Evolutionary conservation across 148 eudicot genomes (phyloP), one percentile per base, ranked within the genome.

Genomic region (Cornus kousa): DNA sequence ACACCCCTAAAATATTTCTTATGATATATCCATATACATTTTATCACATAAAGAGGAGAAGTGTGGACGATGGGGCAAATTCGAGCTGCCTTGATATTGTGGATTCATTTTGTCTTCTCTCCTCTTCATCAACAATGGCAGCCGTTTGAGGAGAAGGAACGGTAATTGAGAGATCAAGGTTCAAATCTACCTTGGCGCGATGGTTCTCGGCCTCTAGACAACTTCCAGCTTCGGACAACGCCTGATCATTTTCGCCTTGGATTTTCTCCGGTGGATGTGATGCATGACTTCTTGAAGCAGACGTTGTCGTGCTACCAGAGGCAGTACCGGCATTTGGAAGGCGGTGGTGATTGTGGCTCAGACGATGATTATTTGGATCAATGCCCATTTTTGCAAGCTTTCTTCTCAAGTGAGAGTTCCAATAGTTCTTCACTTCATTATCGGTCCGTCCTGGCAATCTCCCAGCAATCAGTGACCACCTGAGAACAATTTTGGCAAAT

Each of bases 381-480:
- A 84, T 78, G 2, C 87, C 87, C 82, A 67, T 75, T 64, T 69
- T 81, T 14, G 71, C 22, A 46, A 85, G 87, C 82, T 81, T 81
- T 70, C 76, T 81, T 68, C 60, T 81, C 82, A 85, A 81, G 43
- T 81, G 84, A 16, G 80, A 85, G 65, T 84, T 84, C 86, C 86
- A 84, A 23, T 80, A 84, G 70, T 84, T 84, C 65, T 84, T 81
- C 50, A 84, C 84, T 59, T 85, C 82, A 23, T 85, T 85, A 46
- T 85, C 87, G 13, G 87, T 81, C 31, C 87, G 70, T n/a, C 87
- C 87, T 0, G 87, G 84, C 37, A 85, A 75, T 76, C 87, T 85
- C 31, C 87, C 87, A 33, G 87, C 87, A 16, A 84, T 84, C 33
- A 84, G 24, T 32, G 87, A 81, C 87, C 87, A 84, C 82, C 87